A percentile compares a stretch with the other conserved stretches of the same genome.
phyloP scores from a whole-genome alignment of 2,329 filamentous ascomycete genomes.

The Pseudogymnoascus sp. region DNA sequence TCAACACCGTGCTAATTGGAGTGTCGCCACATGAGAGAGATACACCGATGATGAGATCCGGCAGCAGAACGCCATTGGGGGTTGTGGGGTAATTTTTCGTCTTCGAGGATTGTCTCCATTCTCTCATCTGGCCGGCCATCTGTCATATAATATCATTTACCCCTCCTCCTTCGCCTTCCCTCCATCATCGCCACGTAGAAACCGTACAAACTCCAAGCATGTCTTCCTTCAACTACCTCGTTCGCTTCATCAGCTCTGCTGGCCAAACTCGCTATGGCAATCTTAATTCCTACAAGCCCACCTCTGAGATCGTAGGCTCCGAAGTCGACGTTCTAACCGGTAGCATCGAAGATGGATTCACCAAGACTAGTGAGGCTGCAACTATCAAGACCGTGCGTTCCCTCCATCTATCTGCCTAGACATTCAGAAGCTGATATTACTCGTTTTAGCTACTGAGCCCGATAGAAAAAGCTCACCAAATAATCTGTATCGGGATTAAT shows the following conservation, averaged over 20 bases:
- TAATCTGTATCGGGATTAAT: conserved; percentile 52
- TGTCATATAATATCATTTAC: not conserved
- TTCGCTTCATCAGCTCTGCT: conserved; percentile 31
- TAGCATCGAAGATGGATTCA: conserved; percentile 13
- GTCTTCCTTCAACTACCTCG: conserved; percentile 20
- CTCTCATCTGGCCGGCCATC: not conserved
- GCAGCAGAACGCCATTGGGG: not conserved
- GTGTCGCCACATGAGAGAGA: not conserved
- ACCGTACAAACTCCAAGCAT: not conserved
- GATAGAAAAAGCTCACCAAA: conserved; percentile 33
- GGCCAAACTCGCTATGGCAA: conserved; percentile 31
- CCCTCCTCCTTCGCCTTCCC: not conserved
- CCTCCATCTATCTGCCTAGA: not conserved
- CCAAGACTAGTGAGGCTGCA: conserved; percentile 10
- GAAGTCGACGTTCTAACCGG: conserved; percentile 14
- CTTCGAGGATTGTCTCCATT: not conserved
- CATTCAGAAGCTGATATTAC: not conserved
- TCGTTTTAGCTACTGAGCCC: conserved; percentile 16
- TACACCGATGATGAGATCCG: not conserved
- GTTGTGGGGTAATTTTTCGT: not conserved
- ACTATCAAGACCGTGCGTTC: conserved; percentile 14
- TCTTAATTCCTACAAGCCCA: conserved; percentile 13
- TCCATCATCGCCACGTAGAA: not conserved
- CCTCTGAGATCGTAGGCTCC: conserved; percentile 13
- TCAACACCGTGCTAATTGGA: not conserved